These are phyloP conservation scores for Xylariaceae sp. DNA, from an alignment of 2,329 filamentous ascomycete genomes.

Conservation along the genomic window DNA sequence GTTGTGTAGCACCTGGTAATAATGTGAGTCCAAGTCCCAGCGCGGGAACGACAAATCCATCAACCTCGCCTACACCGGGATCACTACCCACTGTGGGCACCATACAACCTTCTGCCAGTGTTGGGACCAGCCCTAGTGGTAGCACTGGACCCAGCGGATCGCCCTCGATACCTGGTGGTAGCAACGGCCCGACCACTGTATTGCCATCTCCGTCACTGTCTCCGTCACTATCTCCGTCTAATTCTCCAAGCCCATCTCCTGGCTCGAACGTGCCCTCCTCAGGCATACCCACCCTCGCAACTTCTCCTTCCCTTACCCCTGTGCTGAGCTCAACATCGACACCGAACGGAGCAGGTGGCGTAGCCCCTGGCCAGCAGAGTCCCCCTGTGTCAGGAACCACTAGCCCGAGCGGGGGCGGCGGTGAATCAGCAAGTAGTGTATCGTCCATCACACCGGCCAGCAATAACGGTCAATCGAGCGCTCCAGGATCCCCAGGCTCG, in stretches of 20 bases:
- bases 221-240: slow-evolving; percentile 5
- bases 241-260: no score
- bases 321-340: slow-evolving; percentile 11
- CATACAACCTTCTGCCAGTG: slow-evolving; percentile 4
- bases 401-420: slow-evolving; percentile 1
- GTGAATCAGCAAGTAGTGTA: slow-evolving; percentile 1
- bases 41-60: no score
- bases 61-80: slow-evolving; percentile 9
- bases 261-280: no score
- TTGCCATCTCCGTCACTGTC: slow-evolving; percentile 13
- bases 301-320: slow-evolving; percentile 5
- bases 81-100: slow-evolving; percentile 15
- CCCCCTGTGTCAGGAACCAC: slow-evolving; percentile 8
- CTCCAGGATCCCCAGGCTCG: no score
- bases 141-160: background rate
- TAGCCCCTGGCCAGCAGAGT: slow-evolving; percentile 15
- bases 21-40: slow-evolving; percentile 1
- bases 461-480: no score
- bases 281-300: slow-evolving; percentile 8
- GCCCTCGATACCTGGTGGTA: slow-evolving; percentile 3
- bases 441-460: slow-evolving; percentile 4
- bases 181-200: slow-evolving; percentile 1
- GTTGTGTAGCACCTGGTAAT: slow-evolving; percentile 11
- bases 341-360: slow-evolving; percentile 12
- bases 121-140: slow-evolving; percentile 1